Conservation (phyloP, 2,329 filamentous ascomycete species). For the Monilinia vaccinii-corymbosi region DNA sequence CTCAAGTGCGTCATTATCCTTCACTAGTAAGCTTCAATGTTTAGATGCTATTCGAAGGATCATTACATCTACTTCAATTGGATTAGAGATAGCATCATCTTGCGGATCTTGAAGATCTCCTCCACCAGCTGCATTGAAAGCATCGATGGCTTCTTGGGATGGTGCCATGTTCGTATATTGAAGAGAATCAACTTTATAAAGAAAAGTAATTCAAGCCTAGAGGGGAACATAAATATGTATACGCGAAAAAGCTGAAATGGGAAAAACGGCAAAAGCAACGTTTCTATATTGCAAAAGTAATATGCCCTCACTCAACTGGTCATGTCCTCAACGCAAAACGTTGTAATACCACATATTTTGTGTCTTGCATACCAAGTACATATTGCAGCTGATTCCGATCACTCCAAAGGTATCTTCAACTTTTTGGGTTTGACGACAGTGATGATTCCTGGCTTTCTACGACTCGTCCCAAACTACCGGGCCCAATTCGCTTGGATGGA, state of each 20-base stretch:
- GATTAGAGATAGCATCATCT: background rate
- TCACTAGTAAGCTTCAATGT: background rate
- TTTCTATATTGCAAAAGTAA: background rate
- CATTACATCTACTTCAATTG: constrained; percentile 7
- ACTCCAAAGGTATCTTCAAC: background rate
- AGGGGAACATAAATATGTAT: background rate
- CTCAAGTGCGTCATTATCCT: background rate
- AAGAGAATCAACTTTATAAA: background rate
- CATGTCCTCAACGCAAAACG: background rate
- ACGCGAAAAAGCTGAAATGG: background rate
- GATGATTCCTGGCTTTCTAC: background rate
- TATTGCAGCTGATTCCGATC: constrained; percentile 3
- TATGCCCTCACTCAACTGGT: background rate
- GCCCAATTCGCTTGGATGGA: constrained; percentile 1
- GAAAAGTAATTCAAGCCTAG: background rate
- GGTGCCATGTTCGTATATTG: background rate
- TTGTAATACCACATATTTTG: constrained; percentile 1
- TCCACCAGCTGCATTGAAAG: background rate
- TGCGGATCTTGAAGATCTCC: background rate
- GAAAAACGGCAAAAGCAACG: background rate
- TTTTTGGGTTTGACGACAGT: constrained; percentile 1
- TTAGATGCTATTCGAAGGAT: background rate
- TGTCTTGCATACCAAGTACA: background rate
- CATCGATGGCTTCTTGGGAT: constrained; percentile 3
- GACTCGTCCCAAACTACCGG: constrained; percentile 1